Base-by-base conservation (phyloP, 2,329 filamentous ascomycete species). In the Kalaharituber pfeilii region DNA sequence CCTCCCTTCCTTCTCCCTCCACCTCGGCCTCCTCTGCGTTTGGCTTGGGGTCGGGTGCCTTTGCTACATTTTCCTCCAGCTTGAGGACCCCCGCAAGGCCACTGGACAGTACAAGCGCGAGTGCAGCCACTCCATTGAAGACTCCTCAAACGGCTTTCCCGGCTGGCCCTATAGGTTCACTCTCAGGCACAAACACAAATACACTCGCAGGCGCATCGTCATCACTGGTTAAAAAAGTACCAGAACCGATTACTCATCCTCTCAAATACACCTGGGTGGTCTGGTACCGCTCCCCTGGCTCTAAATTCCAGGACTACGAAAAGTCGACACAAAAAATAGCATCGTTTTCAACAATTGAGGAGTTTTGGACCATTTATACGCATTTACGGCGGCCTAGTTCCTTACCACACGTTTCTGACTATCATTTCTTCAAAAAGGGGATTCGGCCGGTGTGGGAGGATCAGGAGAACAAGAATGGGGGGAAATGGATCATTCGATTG, bases 391-490 rank as follows among this genome's bases (percentile, higher is more conserved):
- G 84, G 26, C 91, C 93, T 2, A 96, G 88, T 30, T 73, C 77
- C 29, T 74, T 98, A 55, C 89, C 89, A 5, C 81, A 89, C 3
- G 89, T 96, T 27, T 95, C 88, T 24, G 91, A 98, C 70, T 98
- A 95, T 67, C 91, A 98, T 68, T 82, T 98, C 57, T 98, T 98
- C 74, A 94, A 91, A 70, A 87, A 91, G 66, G 89, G 88, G 53
- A 88, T 98, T 58, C 81, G 91, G 57, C 91, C 91, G 22, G 91
- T 98, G 63, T 98, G 91, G 91, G 91, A 98, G 69, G 91, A 98
- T 63, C 87, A 94, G 49, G 86, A 93, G 67, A 98, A 98, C 71
- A 91, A 86, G 69, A 83, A 81, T 62, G 91, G 91, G 53, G 91
- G 91, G 51, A 98, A 98, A 72, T 98, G 89, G 89, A 88, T 95